Percentiles rank a stretch among this genome's conserved stretches.
These are phyloP conservation scores for Stephania japonica DNA, from an alignment of 164 flowering plant species.

Conservation along the genomic window DNA sequence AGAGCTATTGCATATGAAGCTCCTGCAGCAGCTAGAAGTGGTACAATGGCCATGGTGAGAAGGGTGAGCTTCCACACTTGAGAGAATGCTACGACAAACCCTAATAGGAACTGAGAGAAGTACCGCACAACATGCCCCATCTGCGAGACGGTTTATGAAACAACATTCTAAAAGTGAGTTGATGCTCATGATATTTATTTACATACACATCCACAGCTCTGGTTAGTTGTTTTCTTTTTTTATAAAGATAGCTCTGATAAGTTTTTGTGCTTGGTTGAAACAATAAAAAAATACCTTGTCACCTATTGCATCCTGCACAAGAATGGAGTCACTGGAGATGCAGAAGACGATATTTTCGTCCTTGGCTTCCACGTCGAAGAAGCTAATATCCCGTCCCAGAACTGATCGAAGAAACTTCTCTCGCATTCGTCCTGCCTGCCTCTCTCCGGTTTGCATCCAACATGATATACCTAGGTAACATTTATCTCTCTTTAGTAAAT, in stretches of 20 bases:
- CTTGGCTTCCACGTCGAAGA: slow-evolving; percentile 61
- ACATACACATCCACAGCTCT: background rate
- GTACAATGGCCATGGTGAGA: slow-evolving; percentile 65
- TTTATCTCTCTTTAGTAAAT: too few species aligned
- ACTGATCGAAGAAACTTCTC: slow-evolving; percentile 53
- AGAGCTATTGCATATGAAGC: slow-evolving; percentile 53
- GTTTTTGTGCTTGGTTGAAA: background rate
- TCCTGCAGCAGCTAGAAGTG: slow-evolving; percentile 59
- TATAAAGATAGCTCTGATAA: background rate
- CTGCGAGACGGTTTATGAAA: slow-evolving; percentile 30
- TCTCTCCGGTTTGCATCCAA: slow-evolving; percentile 79
- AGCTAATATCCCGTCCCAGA: slow-evolving; percentile 43
- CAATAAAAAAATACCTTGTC: slow-evolving; percentile 51
- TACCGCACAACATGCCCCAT: slow-evolving; percentile 58
- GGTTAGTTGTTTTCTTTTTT: too few species aligned
- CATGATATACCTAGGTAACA: slow-evolving; percentile 47
- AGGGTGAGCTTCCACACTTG: slow-evolving; percentile 74
- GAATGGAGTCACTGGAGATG: slow-evolving; percentile 66
- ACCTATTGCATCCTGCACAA: slow-evolving; percentile 78
- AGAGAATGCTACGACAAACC: slow-evolving; percentile 54
- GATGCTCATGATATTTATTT: background rate
- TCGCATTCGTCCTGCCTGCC: slow-evolving; percentile 60
- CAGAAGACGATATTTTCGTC: slow-evolving; percentile 42
- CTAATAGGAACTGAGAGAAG: slow-evolving; percentile 50
- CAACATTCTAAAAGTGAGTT: background rate